These are phyloP conservation scores for Dioscorea dumetorum DNA, from an alignment of 106 monocot genomes.

Conservation along the genomic window DNA sequence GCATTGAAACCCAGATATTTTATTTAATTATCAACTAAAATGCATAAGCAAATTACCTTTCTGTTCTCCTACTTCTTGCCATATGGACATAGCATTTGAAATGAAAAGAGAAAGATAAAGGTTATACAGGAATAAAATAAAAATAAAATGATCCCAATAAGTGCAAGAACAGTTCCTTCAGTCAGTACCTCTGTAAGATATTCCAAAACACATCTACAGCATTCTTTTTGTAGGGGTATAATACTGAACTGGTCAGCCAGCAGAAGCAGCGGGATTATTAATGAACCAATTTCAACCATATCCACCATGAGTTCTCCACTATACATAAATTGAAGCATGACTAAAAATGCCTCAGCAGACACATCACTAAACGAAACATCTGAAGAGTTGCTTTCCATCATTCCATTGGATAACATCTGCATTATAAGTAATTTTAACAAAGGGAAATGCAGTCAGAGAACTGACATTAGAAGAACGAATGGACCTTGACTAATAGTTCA, in stretches of 20 bases:
- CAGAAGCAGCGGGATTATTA: constrained; percentile 62
- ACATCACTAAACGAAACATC: constrained; percentile 60
- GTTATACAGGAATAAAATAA: constrained; percentile 6
- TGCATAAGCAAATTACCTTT: constrained; percentile 23
- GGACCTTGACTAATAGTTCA: too few relatives aligned
- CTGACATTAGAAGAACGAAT: too few relatives aligned
- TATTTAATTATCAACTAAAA: background rate
- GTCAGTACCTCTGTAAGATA: constrained; percentile 71
- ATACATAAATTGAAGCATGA: constrained; percentile 85
- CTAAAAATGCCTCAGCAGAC: constrained; percentile 48
- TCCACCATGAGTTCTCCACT: constrained; percentile 55
- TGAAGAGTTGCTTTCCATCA: constrained; percentile 74
- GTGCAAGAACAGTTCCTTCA: constrained; percentile 1
- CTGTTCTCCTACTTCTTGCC: constrained; percentile 11
- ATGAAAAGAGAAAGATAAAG: constrained; percentile 3
- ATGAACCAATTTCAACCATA: constrained; percentile 23
- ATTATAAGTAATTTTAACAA: background rate
- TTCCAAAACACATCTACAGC: constrained; percentile 65
- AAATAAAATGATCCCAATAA: background rate
- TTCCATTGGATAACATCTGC: constrained; percentile 99
- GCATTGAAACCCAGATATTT: too few relatives aligned
- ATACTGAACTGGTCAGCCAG: constrained; percentile 82
- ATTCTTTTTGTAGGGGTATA: constrained; percentile 55
- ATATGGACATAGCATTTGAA: constrained; percentile 10
- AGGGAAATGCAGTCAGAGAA: too few relatives aligned